Base-by-base conservation (phyloP, 2,329 filamentous ascomycete species). In the Claviceps sp. region DNA sequence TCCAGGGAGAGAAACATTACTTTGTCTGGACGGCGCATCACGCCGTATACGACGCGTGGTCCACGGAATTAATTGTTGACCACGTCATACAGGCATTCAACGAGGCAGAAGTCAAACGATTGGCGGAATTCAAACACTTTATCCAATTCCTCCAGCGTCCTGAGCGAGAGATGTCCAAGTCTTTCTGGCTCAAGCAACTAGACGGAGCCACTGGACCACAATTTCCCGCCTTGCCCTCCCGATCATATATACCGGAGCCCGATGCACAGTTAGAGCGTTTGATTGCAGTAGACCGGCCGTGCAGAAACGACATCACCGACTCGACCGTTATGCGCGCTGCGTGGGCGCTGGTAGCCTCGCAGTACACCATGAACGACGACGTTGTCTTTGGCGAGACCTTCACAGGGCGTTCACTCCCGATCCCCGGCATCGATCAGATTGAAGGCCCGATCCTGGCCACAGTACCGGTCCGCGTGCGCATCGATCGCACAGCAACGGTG, bases 21-120 rank as follows among this genome's bases (percentile, higher is more conserved):
- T 52, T 60, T 34, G 24, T 59, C n/a, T 60, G 52, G 56, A 55
- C 54, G 8, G 52, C 57, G 5, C 60, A 61, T 38, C 75, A 78
- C 54, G 69, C 69, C 8, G 59, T 77, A 0, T 78, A 77, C 52
- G 75, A 78, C 50, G 74, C 74, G 18, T 76, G 73, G 73, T 72
- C 69, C 0, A 69, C 74, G 65, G 67, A 69, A 2, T 58, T 74
- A 5, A 52, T 62, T 7, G 46, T 61, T 14, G 50, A 55, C 9
- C 40, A 55, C 3, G 48, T 58, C 1, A 46, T 53, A 9, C 49
- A 55, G 20, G 51, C 51, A 2, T 61, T 60, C 47, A 50, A 48
- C 13, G 37, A 41, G 20, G 37, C 40, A n/a, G 13, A 26, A 6
- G 51, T 42, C 34, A 40, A 48, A 14, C 18, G 44, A 37, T 24